Evolutionary conservation across 225 moss, liverwort and hornwort genomes (phyloP), one percentile per base, ranked within the genome.

Genomic region (Rhytidiadelphus loreus): DNA sequence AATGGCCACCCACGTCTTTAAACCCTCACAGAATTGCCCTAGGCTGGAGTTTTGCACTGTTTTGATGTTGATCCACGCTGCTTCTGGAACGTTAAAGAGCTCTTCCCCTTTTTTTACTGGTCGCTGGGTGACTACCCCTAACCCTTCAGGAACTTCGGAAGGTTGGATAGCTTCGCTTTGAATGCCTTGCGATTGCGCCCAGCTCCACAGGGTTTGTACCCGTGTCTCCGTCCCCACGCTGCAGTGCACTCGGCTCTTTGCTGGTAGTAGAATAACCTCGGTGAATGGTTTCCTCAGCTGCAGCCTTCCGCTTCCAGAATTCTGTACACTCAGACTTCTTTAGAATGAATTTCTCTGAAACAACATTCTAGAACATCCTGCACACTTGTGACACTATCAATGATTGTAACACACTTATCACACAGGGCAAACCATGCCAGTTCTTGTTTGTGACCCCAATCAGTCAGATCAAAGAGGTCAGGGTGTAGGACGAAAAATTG

Each of bases 1-100:
- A 73, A 99, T 91, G 44, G 87, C 89, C 19, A 99, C 93, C 99
- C 99, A 99, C 24, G 99, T 91, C 74, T 95, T 96, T 76, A 93
- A 90, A 55, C 88, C 93, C 87, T 93, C 77, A 68, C 95, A 93
- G 70, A 89, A 86, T 29, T 86, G 89, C n/a, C 94, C 94, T 35
- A 96, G 86, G 15, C 69, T 69, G 35, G 96, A 96, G 28, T 93
- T 92, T 79, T 91, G 92, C 71, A 93, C 97, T 26, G 95, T 79
- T 39, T 93, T 80, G 12, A 92, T 77, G 83, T 92, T 93, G 44
- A 99, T 96, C 99, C 99, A 99, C 28, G 88, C 91, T n/a, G 91
- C 88, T 87, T 94, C 94, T 4, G 96, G 95, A 33, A 99, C 90
- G 52, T 82, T 89, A 61, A 99, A 77, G 48, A 97, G 83, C 30